Evolutionary conservation across 78 protist genomes (phyloP).

Genomic region (Emiliania huxleyi): DNA sequence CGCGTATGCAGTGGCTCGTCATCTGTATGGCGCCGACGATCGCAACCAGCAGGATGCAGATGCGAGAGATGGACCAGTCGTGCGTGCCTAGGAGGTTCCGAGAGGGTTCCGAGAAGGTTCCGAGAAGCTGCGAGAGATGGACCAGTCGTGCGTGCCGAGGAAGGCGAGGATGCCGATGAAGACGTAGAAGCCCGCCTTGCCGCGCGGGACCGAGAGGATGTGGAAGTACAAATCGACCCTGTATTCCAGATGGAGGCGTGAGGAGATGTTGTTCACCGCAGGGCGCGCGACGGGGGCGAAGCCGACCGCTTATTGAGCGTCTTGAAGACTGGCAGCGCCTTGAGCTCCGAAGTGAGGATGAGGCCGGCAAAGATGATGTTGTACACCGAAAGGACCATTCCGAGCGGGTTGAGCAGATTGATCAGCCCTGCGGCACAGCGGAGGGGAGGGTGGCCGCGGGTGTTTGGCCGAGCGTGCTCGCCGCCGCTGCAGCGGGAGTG

Average conservation of each 20-base stretch:
- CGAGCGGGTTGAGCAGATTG: background rate
- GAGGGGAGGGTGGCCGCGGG: no score
- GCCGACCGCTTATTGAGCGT: background rate
- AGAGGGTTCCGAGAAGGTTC: no score
- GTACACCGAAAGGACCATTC: background rate
- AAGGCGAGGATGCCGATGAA: background rate
- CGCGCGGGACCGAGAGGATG: background rate
- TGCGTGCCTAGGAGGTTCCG: background rate
- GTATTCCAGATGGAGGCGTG: no score
- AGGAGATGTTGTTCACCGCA: no score
- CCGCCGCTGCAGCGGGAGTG: no score
- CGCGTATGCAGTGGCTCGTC: background rate
- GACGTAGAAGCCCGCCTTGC: slow-evolving; percentile 2
- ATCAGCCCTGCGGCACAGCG: no score
- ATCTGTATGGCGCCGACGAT: background rate
- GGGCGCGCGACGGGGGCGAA: no score
- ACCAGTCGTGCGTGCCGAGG: background rate
- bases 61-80: background rate
- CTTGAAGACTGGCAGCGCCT: background rate
- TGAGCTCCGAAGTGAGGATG: background rate
- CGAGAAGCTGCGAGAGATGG: background rate
- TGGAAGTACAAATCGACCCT: background rate
- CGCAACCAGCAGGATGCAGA: background rate
- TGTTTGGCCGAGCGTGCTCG: no score
- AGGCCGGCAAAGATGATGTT: background rate